A percentile compares a stretch with the other conserved stretches of the same genome.
Evolutionary conservation across 805 yeast genomes (phyloP).

Genomic region (Wickerhamomyces sydowiorum): DNA sequence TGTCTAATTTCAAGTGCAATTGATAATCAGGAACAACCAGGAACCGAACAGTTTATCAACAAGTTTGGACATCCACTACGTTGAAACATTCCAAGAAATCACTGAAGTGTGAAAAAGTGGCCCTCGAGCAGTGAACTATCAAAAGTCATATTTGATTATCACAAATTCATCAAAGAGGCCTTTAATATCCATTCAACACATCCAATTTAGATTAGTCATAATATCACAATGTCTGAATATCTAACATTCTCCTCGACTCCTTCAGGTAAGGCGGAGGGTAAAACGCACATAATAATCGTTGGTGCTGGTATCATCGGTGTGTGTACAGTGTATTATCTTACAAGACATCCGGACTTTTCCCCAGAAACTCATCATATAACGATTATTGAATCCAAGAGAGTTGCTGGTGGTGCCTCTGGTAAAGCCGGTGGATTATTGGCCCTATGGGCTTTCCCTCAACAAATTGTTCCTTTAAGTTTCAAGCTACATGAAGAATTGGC

Average conservation of each 20-base stretch:
- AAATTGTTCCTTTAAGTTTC: slow-evolving; percentile 84
- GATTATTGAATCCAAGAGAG: slow-evolving; percentile 79
- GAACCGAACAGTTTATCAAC: too few species aligned
- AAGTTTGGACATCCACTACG: too few species aligned
- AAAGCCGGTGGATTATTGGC: slow-evolving; percentile 96
- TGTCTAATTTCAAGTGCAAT: too few species aligned
- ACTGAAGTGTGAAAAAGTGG: too few species aligned
- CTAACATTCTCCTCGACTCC: slow-evolving; percentile 21
- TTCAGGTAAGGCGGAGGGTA: slow-evolving; percentile 36
- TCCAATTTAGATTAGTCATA: too few species aligned
- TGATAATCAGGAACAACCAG: too few species aligned
- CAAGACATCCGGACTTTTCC: slow-evolving; percentile 76
- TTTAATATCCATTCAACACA: neutral
- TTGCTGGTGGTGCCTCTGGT: slow-evolving; percentile 97
- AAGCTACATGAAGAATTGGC: slow-evolving; percentile 79
- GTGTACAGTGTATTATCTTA: slow-evolving; percentile 85
- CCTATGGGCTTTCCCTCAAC: slow-evolving; percentile 95
- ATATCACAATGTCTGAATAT: slow-evolving; percentile 10
- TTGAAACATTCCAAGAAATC: too few species aligned
- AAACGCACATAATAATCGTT: slow-evolving; percentile 74
- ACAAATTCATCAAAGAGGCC: neutral
- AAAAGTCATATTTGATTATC: too few species aligned
- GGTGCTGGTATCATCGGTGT: slow-evolving; percentile 98
- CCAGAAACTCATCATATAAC: slow-evolving; percentile 74
- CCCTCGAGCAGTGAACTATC: too few species aligned